Base-by-base conservation (phyloP, 768 basidiomycete genomes). In the Suillus ampliporus region DNA sequence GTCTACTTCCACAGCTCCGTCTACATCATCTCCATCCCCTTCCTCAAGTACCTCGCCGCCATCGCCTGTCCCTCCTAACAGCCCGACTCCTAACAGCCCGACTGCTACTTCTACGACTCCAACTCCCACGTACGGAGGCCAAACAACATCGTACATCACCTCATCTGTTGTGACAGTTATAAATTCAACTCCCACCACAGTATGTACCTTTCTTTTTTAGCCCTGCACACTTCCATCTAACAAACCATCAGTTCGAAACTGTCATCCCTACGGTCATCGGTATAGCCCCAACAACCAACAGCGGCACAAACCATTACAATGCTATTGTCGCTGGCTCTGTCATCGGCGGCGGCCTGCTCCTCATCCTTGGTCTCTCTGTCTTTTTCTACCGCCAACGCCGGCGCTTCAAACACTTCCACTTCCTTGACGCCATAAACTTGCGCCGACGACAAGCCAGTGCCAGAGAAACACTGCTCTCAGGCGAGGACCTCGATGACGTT, bases 291-390 rank as follows among this genome's bases (percentile, higher is more conserved):
- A 17, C 21, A 23, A 17, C n/a, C 35, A 26, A 37, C 15, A 40
- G 62, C 17, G 61, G 64, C 2, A 40, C 65, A 26, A 60, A 53
- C 28, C 48, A 70, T 5, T 80, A 80, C 21, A 80, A 77, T 1
- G 76, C 77, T 43, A 72, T 80, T 44, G 82, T 84, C 35, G 81
- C 78, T 4, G 81, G 80, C 4, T 71, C 77, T 4, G 79, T 81
- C 35, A 74, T 76, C 5, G 81, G 76, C 2, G 76, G 69, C 10
- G 74, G 79, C 17, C 69, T 74, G 9, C 48, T 83, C 35, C 56
- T 84, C 15, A 71, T 82, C 51, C 26, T 79, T 4, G 14, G 69
- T 23, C 74, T 83, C 17, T 74, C 72, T 21, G 65, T 72, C 14
- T 64, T 82, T 3, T 83, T 83, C 63, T 72, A 67, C 21, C 74